Conservation (phyloP, 2,329 filamentous ascomycete species). For the Camillea tinctor region DNA sequence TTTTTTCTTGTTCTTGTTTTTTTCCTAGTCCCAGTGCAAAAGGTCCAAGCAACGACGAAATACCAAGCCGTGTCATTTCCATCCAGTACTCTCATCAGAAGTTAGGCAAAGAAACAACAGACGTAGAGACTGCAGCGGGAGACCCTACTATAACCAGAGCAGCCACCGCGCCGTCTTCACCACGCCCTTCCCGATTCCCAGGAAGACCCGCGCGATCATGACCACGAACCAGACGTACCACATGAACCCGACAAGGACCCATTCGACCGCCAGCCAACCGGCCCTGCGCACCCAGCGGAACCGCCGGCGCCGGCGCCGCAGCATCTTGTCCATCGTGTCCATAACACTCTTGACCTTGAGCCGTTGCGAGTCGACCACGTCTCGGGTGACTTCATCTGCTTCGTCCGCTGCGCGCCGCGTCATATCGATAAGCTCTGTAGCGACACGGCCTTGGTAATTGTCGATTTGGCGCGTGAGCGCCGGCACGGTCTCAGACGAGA, state of each 20-base stretch:
- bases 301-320: conserved; percentile 63
- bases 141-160: conserved; percentile 65
- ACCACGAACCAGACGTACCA: conserved; percentile 95
- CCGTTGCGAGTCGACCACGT: conserved; percentile 74
- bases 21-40: no score
- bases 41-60: not conserved
- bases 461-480: conserved; percentile 50
- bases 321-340: conserved; percentile 75
- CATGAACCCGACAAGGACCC: conserved; percentile 83
- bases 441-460: conserved; percentile 45
- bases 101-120: not conserved
- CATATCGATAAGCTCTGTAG: conserved; percentile 54
- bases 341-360: conserved; percentile 77
- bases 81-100: not conserved
- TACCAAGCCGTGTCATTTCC: not conserved
- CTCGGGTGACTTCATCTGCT: conserved; percentile 74
- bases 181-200: conserved; percentile 60
- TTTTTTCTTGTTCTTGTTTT: no score
- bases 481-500: conserved; percentile 56
- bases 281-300: conserved; percentile 73
- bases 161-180: conserved; percentile 71
- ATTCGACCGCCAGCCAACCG: conserved; percentile 83
- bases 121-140: no score
- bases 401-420: conserved; percentile 71
- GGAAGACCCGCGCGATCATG: conserved; percentile 66